Conservation (phyloP, 306 rosid genomes). For the Inga leiocalycina region DNA sequence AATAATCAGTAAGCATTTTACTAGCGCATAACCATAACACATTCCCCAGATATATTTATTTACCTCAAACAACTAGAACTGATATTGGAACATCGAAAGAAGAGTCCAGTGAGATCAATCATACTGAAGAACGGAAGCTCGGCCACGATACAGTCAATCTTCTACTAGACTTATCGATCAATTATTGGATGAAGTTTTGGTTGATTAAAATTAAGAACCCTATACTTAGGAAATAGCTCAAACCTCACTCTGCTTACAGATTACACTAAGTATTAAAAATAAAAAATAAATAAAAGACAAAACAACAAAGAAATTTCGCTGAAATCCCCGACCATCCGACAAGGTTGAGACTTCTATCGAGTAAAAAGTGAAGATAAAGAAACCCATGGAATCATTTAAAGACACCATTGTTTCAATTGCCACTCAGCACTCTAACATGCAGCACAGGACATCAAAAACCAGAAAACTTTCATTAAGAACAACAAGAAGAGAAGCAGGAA, state of each 20-base stretch:
- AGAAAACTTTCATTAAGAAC: not conserved
- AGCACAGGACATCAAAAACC: not conserved
- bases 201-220: not conserved
- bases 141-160: too few relatives aligned
- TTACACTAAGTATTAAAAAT: too few relatives aligned
- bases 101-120: slow-evolving; percentile 3
- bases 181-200: not conserved
- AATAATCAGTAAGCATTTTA: not conserved
- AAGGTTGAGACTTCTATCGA: not conserved
- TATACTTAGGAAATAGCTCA: not conserved
- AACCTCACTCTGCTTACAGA: too few relatives aligned
- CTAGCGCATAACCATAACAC: not conserved
- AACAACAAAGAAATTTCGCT: not conserved
- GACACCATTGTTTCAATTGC: not conserved
- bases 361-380: slow-evolving; percentile 8
- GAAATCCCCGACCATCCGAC: not conserved
- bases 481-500: not conserved
- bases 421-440: not conserved
- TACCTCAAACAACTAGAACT: not conserved
- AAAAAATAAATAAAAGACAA: not conserved
- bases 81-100: not conserved
- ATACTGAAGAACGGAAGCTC: not conserved
- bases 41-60: not conserved
- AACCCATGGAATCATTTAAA: slow-evolving; percentile 7
- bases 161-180: not conserved